Evolutionary conservation across 148 eudicot species (phyloP).

Genomic region (Gaultheria prostrata): DNA sequence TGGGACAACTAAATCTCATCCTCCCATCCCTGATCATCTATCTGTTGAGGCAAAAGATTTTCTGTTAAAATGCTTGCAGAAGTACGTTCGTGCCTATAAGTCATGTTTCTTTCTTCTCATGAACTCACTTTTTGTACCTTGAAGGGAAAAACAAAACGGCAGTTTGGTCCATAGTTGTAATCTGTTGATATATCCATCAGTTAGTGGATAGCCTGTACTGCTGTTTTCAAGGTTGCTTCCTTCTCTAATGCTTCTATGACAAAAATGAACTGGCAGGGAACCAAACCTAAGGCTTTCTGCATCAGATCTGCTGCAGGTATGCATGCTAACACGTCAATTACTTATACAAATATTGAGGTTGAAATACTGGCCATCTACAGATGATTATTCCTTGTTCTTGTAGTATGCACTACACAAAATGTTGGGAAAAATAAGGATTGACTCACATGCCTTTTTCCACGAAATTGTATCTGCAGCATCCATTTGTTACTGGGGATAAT

Average conservation of each 20-base stretch:
- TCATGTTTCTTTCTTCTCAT: constrained; percentile 1
- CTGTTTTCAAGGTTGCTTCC: constrained; percentile 1
- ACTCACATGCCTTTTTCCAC: neutral
- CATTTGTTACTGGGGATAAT: constrained; percentile 61
- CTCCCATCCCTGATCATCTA: constrained; percentile 85
- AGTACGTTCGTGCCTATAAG: constrained; percentile 33
- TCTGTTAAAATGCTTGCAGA: constrained; percentile 68
- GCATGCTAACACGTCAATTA: neutral
- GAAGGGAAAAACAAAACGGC: neutral
- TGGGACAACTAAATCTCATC: constrained; percentile 82
- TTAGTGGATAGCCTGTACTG: neutral
- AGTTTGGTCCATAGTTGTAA: neutral
- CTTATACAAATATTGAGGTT: neutral
- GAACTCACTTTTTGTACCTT: neutral
- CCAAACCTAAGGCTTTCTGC: constrained; percentile 70
- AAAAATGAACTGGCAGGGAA: constrained; percentile 43
- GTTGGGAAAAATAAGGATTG: neutral
- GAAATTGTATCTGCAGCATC: constrained; percentile 53
- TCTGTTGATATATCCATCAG: neutral
- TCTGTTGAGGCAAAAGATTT: constrained; percentile 78
- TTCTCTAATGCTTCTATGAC: constrained; percentile 8
- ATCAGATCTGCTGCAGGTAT: constrained; percentile 66
- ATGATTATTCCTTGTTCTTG: neutral
- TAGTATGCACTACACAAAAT: neutral
- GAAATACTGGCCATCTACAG: neutral